Conservation (phyloP, 345 rosid species). For the Angophora floribunda region DNA sequence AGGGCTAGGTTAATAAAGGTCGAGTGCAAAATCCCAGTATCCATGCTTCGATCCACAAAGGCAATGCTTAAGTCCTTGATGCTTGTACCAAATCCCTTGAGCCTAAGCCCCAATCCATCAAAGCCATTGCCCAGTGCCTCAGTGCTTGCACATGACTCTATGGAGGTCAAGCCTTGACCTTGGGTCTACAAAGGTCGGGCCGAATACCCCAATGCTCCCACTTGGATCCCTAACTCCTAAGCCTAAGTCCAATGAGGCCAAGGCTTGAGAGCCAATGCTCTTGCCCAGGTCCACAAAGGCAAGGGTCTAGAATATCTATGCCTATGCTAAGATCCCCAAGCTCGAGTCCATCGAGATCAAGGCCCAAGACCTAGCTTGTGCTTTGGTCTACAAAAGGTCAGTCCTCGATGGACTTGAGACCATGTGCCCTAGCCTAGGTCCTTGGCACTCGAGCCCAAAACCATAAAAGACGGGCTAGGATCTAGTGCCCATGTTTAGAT, state of each 20-base stretch:
- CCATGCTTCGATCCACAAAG: not conserved
- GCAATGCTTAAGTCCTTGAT: not conserved
- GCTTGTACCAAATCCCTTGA: not conserved
- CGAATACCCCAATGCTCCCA: too few species aligned
- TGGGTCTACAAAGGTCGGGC: not conserved
- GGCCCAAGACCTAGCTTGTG: not conserved
- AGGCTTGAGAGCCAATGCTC: too few species aligned
- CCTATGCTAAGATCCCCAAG: not conserved
- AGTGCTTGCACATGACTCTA: not conserved
- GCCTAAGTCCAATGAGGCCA: too few species aligned
- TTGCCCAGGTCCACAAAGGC: too few species aligned
- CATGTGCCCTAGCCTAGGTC: not conserved
- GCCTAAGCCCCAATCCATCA: not conserved
- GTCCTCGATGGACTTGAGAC: not conserved
- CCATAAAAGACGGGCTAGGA: not conserved
- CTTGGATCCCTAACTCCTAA: too few species aligned
- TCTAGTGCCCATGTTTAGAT: not conserved
- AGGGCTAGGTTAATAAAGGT: not conserved
- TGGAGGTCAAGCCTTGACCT: too few species aligned
- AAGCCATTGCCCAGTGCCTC: not conserved
- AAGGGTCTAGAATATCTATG: not conserved
- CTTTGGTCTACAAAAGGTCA: not conserved
- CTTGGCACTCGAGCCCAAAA: rapidly evolving
- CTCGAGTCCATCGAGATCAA: not conserved
- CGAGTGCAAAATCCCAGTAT: not conserved